A percentile compares a stretch with the other conserved stretches of the same genome.
Conservation (phyloP, 2,329 filamentous ascomycete genomes). For the Monosporascus sp. region DNA sequence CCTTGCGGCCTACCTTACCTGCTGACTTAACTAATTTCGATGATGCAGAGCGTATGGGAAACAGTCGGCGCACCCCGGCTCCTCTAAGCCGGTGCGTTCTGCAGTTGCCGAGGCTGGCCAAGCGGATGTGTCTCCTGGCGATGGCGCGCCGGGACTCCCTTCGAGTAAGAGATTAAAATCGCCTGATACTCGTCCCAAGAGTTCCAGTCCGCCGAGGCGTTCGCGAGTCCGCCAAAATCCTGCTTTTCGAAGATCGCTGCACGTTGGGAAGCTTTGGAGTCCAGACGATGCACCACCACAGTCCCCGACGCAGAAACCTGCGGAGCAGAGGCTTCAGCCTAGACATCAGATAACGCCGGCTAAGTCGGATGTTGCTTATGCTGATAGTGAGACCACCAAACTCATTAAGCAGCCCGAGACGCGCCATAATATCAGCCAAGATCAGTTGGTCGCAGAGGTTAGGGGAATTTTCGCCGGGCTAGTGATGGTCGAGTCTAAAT, state of each 20-base stretch:
- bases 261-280: background rate
- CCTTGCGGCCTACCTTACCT: no score
- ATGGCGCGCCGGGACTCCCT: background rate
- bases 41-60: background rate
- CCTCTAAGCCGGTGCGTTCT: background rate
- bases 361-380: constrained; percentile 6
- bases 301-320: background rate
- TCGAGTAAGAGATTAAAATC: background rate
- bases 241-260: background rate
- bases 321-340: background rate
- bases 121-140: background rate
- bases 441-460: constrained; percentile 75
- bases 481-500: constrained; percentile 81
- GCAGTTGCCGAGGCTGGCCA: background rate
- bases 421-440: constrained; percentile 65
- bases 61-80: background rate
- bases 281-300: background rate
- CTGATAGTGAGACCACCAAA: constrained; percentile 7
- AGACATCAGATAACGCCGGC: background rate
- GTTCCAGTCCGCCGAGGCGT: background rate
- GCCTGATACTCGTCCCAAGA: background rate
- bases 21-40: background rate
- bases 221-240: background rate
- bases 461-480: constrained; percentile 79
- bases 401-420: constrained; percentile 25